These are phyloP conservation scores for Aspergillus viridinutans DNA, from an alignment of 2,329 filamentous ascomycete species.

Conservation along the genomic window DNA sequence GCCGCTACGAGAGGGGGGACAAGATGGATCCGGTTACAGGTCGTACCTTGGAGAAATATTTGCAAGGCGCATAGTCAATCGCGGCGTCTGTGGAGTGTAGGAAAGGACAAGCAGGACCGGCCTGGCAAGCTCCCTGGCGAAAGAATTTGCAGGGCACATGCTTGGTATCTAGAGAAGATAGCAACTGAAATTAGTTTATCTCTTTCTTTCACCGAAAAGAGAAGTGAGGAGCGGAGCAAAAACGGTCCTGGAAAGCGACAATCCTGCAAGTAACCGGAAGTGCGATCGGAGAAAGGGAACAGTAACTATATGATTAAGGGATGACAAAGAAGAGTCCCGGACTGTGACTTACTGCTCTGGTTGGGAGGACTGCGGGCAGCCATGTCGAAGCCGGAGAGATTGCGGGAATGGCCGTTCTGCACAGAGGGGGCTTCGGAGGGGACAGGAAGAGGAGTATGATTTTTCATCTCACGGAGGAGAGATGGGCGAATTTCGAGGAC, in stretches of 20 bases:
- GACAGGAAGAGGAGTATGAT: slow-evolving; percentile 37
- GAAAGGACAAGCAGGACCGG: slow-evolving; percentile 92
- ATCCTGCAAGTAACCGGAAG: background rate
- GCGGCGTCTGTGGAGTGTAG: slow-evolving; percentile 85
- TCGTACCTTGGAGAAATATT: slow-evolving; percentile 93
- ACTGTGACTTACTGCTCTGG: slow-evolving; percentile 38
- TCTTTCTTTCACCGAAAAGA: background rate
- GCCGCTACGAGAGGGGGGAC: background rate
- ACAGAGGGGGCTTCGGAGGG: slow-evolving; percentile 28
- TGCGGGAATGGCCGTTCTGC: slow-evolving; percentile 42
- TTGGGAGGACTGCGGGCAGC: slow-evolving; percentile 45
- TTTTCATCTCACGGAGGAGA: slow-evolving; percentile 35
- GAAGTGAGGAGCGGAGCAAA: background rate
- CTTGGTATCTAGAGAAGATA: slow-evolving; percentile 65
- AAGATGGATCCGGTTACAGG: background rate
- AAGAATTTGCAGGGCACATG: slow-evolving; percentile 99
- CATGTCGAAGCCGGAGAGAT: slow-evolving; percentile 41
- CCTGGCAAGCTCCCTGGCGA: slow-evolving; percentile 91
- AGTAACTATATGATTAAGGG: background rate
- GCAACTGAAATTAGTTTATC: background rate
- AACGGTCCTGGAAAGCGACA: background rate
- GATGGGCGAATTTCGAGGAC: slow-evolving; percentile 15
- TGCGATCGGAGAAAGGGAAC: background rate
- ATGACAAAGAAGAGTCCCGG: background rate
- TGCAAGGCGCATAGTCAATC: slow-evolving; percentile 83